Base-by-base conservation (phyloP, 306 rosid genomes). In the Herpetospermum pedunculosum region DNA sequence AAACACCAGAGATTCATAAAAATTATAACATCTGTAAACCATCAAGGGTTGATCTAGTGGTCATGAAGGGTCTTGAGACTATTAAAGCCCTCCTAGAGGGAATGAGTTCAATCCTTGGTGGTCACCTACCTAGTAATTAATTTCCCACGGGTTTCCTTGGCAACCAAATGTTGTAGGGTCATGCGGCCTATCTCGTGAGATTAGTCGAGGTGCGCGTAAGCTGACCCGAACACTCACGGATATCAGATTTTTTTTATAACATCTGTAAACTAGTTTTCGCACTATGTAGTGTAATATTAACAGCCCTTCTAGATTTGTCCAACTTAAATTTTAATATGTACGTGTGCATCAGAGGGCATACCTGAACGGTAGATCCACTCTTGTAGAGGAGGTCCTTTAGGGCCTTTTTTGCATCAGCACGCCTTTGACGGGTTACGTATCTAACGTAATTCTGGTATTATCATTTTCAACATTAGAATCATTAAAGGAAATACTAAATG, bases 341-440 rank as follows among this genome's bases (percentile, higher is more conserved):
- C 55, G 26, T 43, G 25, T 16, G 54, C 32, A 26, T 68, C 2
- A 62, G 67, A 59, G 18, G 11, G 54, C 74, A 65, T 85, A 85
- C 92, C 90, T 52, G 81, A 75, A 83, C 82, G 47, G 82, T 13
- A 69, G 86, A 67, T 41, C 96, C 97, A 77, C 83, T 73, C 72
- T 71, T 87, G 83, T 76, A 85, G 70, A 91, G 91, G 62, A 91
- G 92, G 85, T 79, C 74, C 68, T 94, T 89, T 54, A 91, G 78
- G 47, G 96, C 97, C 87, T 87, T 94, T 86, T 90, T 90, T 71
- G 96, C 74, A 79, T 94, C 97, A 65, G 92, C 87, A 70, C 91
- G 97, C 85, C 83, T 94, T 77, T 94, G 86, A 78, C 87, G 96
- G 53, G 82, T 82, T 71, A 84, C 83, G 70, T 57, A 85, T 77